A percentile compares a stretch with the other conserved stretches of the same genome.
Conservation (phyloP, 1,284 basidiomycete species). For the Fomitopsis schrenkii region DNA sequence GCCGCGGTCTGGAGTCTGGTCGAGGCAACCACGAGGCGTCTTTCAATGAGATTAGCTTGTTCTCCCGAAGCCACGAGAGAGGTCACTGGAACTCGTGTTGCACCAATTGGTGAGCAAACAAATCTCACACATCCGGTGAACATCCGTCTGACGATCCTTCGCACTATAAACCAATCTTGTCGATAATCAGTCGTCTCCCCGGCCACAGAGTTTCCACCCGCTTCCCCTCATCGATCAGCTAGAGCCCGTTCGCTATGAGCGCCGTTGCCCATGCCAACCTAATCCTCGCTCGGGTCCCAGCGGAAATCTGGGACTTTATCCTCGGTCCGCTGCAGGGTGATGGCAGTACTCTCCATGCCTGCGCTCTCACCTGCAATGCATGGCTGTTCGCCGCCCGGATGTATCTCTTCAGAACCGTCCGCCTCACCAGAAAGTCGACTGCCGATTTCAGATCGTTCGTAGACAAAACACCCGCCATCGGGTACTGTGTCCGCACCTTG, state of each 20-base stretch:
- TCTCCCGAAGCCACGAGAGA: not conserved
- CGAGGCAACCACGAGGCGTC: not conserved
- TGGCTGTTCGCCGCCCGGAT: conserved; percentile 28
- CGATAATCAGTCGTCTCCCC: not conserved
- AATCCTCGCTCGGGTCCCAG: not conserved
- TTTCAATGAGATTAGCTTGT: not conserved
- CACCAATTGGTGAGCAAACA: not conserved
- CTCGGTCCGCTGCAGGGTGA: conserved; percentile 28
- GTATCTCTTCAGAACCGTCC: conserved; percentile 24
- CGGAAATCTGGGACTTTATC: conserved; percentile 27
- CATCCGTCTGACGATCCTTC: not conserved
- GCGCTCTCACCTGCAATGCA: conserved; percentile 28
- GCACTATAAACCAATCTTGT: not conserved
- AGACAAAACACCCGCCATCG: not conserved
- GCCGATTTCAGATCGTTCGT: not conserved
- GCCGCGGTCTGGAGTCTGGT: not conserved
- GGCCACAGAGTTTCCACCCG: no score
- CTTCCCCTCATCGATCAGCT: not conserved
- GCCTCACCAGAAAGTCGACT: not conserved
- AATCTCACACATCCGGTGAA: not conserved
- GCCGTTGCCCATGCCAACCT: not conserved
- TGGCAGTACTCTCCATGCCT: conserved; percentile 19
- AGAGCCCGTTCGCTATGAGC: not conserved
- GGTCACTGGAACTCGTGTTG: not conserved
- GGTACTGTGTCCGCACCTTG: not conserved